Conservation (phyloP, 805 yeast species). For the Wickerhamomyces tratensis region DNA sequence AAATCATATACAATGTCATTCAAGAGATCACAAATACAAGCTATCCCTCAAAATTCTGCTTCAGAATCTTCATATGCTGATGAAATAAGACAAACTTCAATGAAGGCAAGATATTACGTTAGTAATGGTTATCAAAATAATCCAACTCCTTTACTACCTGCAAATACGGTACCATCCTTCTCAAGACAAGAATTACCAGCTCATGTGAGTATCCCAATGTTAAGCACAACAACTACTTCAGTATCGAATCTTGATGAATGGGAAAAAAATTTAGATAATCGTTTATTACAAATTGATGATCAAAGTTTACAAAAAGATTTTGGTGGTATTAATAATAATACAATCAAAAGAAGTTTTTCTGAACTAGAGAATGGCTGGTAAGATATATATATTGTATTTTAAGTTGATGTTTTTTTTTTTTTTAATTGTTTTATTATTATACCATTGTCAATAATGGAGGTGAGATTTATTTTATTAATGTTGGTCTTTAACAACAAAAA, state of each 20-base stretch:
- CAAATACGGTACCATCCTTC: slow-evolving; percentile 18
- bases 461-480: too few species aligned
- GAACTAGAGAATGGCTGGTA: slow-evolving; percentile 18
- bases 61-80: not conserved
- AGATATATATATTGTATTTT: too few species aligned
- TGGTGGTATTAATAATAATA: not conserved
- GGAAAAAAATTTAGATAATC: slow-evolving; percentile 26
- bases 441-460: too few species aligned
- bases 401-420: too few species aligned
- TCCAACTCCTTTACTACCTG: not conserved
- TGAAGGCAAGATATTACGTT: not conserved
- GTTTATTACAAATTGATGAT: slow-evolving; percentile 23
- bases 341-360: slow-evolving; percentile 13
- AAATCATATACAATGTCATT: not conserved
- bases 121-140: not conserved
- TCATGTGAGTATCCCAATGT: slow-evolving; percentile 21
- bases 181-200: slow-evolving; percentile 26
- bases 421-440: too few species aligned
- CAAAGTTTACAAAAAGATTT: slow-evolving; percentile 10
- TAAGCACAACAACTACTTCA: slow-evolving; percentile 5
- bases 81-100: not conserved
- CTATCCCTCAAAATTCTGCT: not conserved
- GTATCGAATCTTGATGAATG: slow-evolving; percentile 27
- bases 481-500: too few species aligned
- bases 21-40: not conserved